Percentiles rank a stretch among this genome's conserved stretches.
These are phyloP conservation scores for Lecanoromycetidae sp. DNA, from an alignment of 2,329 filamentous ascomycete genomes.

Conservation along the genomic window DNA sequence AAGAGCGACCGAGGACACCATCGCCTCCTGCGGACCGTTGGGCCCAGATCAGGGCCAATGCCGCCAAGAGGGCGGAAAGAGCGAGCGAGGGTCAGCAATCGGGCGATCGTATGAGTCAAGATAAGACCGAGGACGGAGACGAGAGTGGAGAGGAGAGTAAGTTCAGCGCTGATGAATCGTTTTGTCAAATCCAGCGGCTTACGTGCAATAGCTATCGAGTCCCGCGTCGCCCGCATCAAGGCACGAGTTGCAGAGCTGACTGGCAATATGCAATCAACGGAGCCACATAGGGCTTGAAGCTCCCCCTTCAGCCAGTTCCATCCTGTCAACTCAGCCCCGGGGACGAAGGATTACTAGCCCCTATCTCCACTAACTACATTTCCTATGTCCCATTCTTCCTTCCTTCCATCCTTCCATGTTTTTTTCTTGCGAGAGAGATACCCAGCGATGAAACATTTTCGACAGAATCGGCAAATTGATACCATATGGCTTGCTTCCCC, in stretches of 20 bases:
- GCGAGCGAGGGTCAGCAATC: constrained; percentile 50
- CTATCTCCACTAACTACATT: no score
- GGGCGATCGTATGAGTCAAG: constrained; percentile 30
- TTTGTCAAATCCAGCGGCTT: constrained; percentile 18
- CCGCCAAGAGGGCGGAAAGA: constrained; percentile 63
- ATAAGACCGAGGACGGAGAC: constrained; percentile 60
- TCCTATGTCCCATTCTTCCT: no score
- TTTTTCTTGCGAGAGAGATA: constrained; percentile 7
- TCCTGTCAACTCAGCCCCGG: not conserved
- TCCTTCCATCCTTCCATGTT: not conserved
- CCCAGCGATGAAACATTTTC: constrained; percentile 11
- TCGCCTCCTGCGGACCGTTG: constrained; percentile 55
- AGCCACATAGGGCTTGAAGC: not conserved
- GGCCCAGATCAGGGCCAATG: constrained; percentile 93
- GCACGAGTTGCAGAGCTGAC: constrained; percentile 91
- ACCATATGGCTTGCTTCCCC: constrained; percentile 1
- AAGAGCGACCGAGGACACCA: constrained; percentile 23
- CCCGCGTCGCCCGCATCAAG: constrained; percentile 93
- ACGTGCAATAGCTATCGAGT: constrained; percentile 64
- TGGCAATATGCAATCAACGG: constrained; percentile 59
- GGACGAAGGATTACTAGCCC: not conserved
- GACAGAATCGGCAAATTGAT: constrained; percentile 5
- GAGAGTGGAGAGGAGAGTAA: constrained; percentile 92
- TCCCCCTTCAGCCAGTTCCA: not conserved
- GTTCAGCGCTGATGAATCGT: constrained; percentile 29